These are phyloP conservation scores for Didymella lethalis DNA, from an alignment of 2,329 filamentous ascomycete species.

Conservation along the genomic window DNA sequence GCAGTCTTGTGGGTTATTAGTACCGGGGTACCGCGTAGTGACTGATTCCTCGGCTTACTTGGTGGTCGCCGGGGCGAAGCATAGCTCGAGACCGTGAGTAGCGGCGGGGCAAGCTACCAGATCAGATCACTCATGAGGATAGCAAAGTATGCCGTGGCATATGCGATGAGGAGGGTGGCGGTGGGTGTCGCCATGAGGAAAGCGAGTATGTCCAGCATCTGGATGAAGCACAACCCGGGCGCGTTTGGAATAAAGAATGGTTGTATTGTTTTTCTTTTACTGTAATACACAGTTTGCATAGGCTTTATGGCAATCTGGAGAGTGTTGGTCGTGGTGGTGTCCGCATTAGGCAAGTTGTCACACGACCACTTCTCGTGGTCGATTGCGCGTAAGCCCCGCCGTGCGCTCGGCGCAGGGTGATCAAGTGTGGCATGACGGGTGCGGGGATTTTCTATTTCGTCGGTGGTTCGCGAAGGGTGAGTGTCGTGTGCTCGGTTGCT, in stretches of 20 bases:
- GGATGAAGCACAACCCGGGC: not conserved
- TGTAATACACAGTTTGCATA: not conserved
- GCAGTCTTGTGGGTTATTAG: too few relatives aligned
- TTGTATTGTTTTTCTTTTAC: too few relatives aligned
- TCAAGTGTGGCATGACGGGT: not conserved
- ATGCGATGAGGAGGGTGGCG: conserved; percentile 7
- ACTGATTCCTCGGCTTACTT: too few relatives aligned
- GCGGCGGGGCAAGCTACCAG: conserved; percentile 2
- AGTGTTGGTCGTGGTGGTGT: not conserved
- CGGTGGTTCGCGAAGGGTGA: not conserved
- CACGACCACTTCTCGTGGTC: conserved; percentile 18
- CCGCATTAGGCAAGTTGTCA: conserved; percentile 6
- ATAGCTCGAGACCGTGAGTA: too few relatives aligned
- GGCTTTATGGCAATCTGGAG: conserved; percentile 6
- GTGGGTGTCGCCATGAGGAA: conserved; percentile 14
- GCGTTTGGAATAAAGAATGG: too few relatives aligned
- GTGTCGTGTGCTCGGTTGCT: conserved; percentile 21
- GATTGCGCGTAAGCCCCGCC: conserved; percentile 9
- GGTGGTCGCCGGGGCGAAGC: too few relatives aligned
- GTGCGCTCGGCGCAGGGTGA: conserved; percentile 10
- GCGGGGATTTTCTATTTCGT: not conserved
- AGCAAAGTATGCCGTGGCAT: conserved; percentile 9
- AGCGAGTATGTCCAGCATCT: conserved; percentile 8
- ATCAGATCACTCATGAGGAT: conserved; percentile 10
- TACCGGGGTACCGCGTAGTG: too few relatives aligned